Percentiles rank a stretch among this genome's conserved stretches.
Conservation (phyloP, 148 eudicot genomes). For the Agrostemma githago region DNA sequence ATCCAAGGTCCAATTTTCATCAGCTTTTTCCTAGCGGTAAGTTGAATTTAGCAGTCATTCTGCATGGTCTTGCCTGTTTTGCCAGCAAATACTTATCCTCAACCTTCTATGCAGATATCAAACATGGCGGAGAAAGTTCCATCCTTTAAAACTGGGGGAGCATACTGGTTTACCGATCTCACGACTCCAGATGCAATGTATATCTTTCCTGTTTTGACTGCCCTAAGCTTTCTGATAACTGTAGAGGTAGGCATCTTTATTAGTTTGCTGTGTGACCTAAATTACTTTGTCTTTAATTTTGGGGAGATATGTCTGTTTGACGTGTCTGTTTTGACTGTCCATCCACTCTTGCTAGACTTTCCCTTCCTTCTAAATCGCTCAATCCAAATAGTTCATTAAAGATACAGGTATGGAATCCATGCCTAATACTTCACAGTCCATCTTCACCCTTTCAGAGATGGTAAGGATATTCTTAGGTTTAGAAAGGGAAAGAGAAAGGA, state of each 20-base stretch:
- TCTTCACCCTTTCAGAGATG: not conserved
- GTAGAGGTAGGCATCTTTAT: slow-evolving; percentile 61
- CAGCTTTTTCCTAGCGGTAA: slow-evolving; percentile 97
- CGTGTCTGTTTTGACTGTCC: not conserved
- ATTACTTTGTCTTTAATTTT: not conserved
- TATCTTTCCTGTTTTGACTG: slow-evolving; percentile 72
- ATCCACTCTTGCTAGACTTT: not conserved
- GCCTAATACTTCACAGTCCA: not conserved
- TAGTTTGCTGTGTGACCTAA: not conserved
- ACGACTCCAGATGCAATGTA: slow-evolving; percentile 72
- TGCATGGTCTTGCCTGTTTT: slow-evolving; percentile 12
- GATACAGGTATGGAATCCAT: not conserved
- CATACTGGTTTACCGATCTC: slow-evolving; percentile 87
- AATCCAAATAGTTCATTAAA: not conserved
- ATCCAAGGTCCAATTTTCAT: slow-evolving; percentile 81
- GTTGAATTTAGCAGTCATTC: slow-evolving; percentile 24
- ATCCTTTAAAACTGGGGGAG: slow-evolving; percentile 82
- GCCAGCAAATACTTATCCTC: slow-evolving; percentile 2
- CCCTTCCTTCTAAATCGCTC: not conserved
- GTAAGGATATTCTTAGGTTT: not conserved
- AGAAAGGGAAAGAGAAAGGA: too few relatives aligned
- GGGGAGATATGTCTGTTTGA: not conserved
- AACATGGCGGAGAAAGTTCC: slow-evolving; percentile 98
- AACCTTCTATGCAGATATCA: slow-evolving; percentile 45
- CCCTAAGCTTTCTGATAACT: slow-evolving; percentile 65